phyloP scores from a whole-genome alignment of 2,329 filamentous ascomycete species.

The Trichoderma koningiopsis region DNA sequence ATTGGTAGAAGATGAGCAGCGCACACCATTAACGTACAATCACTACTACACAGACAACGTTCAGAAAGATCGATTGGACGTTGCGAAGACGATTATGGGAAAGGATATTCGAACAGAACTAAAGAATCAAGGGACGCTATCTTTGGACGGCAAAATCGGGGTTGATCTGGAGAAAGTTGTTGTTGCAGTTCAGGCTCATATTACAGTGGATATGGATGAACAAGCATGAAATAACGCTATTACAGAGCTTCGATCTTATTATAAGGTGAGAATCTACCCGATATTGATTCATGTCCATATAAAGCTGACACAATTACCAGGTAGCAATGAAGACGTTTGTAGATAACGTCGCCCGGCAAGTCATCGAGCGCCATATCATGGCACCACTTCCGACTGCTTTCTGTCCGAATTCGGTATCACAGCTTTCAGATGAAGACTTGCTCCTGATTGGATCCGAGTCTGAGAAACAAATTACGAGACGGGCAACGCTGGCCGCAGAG shows the following conservation, averaged over 20 bases:
- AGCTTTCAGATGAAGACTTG: constrained; percentile 14
- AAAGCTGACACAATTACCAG: background rate
- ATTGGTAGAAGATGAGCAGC: background rate
- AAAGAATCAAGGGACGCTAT: background rate
- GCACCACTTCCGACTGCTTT: constrained; percentile 1
- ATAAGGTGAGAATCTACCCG: background rate
- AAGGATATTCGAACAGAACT: background rate
- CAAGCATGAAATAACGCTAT: constrained; percentile 2
- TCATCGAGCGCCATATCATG: constrained; percentile 10
- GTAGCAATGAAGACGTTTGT: constrained; percentile 11
- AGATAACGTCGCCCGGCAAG: constrained; percentile 7
- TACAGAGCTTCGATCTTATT: background rate
- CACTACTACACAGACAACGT: constrained; percentile 17
- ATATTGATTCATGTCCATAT: rapidly evolving
- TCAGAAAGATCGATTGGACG: background rate
- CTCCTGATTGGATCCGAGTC: constrained; percentile 4
- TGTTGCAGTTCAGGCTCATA: background rate
- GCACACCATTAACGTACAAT: background rate
- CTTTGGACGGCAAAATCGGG: background rate
- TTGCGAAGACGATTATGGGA: background rate
- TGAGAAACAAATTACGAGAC: background rate
- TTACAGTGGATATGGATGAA: constrained; percentile 1
- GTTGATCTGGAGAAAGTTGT: background rate
- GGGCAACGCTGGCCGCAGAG: background rate
- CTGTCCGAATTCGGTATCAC: background rate